Evolutionary conservation across 805 yeast species (phyloP).

Genomic region (Clavispora fructus): DNA sequence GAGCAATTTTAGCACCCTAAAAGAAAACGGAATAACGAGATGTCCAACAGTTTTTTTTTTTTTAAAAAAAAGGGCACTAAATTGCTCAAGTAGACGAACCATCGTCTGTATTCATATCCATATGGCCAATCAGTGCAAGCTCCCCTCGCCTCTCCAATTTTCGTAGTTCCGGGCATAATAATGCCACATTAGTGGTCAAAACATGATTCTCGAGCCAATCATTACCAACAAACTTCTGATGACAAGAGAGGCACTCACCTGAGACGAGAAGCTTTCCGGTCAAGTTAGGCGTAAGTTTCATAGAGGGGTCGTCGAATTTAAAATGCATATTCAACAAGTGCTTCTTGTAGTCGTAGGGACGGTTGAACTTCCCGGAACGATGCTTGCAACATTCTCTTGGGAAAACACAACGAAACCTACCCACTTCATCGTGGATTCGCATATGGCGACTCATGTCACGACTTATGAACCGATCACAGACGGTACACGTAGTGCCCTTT

Average conservation of each 20-base stretch:
- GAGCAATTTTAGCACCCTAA: neutral
- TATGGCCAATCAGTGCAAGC: neutral
- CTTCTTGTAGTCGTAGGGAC: conserved; percentile 43
- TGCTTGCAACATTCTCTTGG: conserved; percentile 37
- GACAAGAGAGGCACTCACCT: conserved; percentile 44
- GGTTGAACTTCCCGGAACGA: conserved; percentile 37
- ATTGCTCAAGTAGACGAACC: neutral
- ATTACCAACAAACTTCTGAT: conserved; percentile 41
- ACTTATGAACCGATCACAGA: conserved; percentile 37
- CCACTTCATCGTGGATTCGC: conserved; percentile 40
- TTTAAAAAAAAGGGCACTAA: neutral
- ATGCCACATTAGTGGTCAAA: conserved; percentile 19
- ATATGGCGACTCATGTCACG: conserved; percentile 39
- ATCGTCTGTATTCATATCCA: neutral
- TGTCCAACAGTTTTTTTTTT: neutral
- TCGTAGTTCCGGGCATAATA: conserved; percentile 2
- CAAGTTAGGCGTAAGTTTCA: conserved; percentile 34
- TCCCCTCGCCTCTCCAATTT: neutral
- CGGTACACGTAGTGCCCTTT: conserved; percentile 34
- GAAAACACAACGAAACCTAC: conserved; percentile 39
- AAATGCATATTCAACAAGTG: conserved; percentile 40
- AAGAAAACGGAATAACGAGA: neutral
- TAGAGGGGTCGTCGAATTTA: conserved; percentile 36
- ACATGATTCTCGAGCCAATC: conserved; percentile 57
- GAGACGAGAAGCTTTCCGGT: conserved; percentile 36